Evolutionary conservation across 345 rosid genomes (phyloP).

Genomic region (Hibiscus mutabilis): DNA sequence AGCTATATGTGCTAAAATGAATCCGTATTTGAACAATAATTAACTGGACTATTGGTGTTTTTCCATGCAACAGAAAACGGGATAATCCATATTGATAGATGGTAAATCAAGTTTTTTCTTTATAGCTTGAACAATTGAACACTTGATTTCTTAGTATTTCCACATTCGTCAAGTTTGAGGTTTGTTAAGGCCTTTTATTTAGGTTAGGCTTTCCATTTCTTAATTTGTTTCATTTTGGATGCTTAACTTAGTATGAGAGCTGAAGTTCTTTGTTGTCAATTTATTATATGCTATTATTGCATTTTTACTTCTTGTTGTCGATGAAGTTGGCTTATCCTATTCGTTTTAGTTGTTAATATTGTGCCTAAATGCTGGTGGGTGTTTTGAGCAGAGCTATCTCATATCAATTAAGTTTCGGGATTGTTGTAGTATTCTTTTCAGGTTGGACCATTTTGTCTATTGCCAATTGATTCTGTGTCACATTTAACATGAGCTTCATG

Average conservation of each 20-base stretch:
- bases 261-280: neutral
- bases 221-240: neutral
- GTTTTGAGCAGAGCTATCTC: neutral
- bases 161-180: neutral
- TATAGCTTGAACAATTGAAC: neutral
- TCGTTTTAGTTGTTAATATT: conserved; percentile 4
- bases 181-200: neutral
- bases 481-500: neutral
- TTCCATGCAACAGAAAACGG: neutral
- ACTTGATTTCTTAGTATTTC: neutral
- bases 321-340: neutral
- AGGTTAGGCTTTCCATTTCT: neutral
- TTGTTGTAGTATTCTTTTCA: neutral
- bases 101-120: neutral
- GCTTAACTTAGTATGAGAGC: neutral
- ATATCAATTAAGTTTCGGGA: neutral
- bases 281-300: neutral
- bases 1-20: neutral
- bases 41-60: neutral
- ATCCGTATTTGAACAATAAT: neutral
- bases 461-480: neutral
- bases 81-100: neutral
- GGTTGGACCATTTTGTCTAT: neutral
- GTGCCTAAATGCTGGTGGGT: neutral
- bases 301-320: neutral